Conservation (phyloP, 768 basidiomycete species). For the Pleurotus platypus region DNA sequence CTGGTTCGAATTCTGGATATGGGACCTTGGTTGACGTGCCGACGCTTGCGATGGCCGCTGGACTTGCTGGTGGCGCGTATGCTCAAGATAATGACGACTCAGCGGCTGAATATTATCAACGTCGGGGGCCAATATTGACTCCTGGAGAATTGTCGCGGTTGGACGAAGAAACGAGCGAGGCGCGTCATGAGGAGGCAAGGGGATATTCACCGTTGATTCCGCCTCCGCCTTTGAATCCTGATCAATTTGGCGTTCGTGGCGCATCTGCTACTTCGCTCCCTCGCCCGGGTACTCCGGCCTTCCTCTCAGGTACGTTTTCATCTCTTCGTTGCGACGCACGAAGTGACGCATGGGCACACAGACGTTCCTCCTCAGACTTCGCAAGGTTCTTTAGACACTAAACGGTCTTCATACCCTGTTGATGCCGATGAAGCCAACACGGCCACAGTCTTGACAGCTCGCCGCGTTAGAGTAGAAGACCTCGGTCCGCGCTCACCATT, state of each 20-base stretch:
- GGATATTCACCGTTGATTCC: slow-evolving; percentile 27
- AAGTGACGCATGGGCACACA: neutral
- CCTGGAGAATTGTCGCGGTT: slow-evolving; percentile 32
- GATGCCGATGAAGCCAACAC: slow-evolving; percentile 42
- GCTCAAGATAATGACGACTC: slow-evolving; percentile 16
- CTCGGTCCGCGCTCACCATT: slow-evolving; percentile 25
- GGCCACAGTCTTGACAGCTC: slow-evolving; percentile 50
- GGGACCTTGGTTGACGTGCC: slow-evolving; percentile 40
- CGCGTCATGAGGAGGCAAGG: slow-evolving; percentile 14
- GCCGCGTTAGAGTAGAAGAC: slow-evolving; percentile 40
- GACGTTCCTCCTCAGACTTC: slow-evolving; percentile 13
- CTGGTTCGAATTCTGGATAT: slow-evolving; percentile 41
- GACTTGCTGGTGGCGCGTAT: slow-evolving; percentile 26
- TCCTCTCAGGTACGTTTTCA: neutral
- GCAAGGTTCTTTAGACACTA: slow-evolving; percentile 17
- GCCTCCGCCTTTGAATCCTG: slow-evolving; percentile 32
- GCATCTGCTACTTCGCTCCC: slow-evolving; percentile 14
- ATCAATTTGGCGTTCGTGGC: slow-evolving; percentile 18
- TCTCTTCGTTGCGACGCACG: neutral
- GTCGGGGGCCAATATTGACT: slow-evolving; percentile 30
- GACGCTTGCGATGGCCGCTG: slow-evolving; percentile 31
- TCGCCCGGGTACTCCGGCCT: slow-evolving; percentile 1
- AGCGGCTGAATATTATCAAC: neutral
- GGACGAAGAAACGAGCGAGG: slow-evolving; percentile 28
- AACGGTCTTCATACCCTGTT: slow-evolving; percentile 27